phyloP scores from a whole-genome alignment of 2,329 filamentous ascomycete genomes.

The Colletotrichum lini region DNA sequence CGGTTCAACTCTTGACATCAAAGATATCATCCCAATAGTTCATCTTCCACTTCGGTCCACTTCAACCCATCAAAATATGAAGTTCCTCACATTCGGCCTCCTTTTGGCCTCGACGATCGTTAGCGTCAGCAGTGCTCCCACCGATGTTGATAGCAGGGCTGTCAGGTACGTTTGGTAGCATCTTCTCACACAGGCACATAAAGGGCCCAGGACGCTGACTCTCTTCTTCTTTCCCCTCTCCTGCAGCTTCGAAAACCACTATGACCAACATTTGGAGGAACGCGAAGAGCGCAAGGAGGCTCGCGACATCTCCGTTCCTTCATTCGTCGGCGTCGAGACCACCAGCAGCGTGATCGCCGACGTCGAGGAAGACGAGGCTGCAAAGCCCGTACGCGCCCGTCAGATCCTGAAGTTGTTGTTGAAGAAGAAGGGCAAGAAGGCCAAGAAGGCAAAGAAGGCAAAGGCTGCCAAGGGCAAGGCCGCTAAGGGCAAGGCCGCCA shows the following conservation, averaged over 20 bases:
- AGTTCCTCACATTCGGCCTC: constrained; percentile 33
- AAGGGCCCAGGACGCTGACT: not conserved
- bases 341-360: constrained; percentile 34
- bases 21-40: constrained; percentile 1
- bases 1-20: constrained; percentile 10
- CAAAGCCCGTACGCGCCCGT: constrained; percentile 28
- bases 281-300: constrained; percentile 33
- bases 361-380: constrained; percentile 23
- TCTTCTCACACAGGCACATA: not conserved
- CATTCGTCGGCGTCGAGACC: constrained; percentile 35
- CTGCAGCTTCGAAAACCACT: constrained; percentile 11
- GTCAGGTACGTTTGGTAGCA: constrained; percentile 22
- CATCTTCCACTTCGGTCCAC: constrained; percentile 20
- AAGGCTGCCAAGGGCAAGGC: constrained; percentile 22
- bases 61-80: constrained; percentile 41
- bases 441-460: constrained; percentile 22
- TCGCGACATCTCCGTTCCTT: constrained; percentile 34
- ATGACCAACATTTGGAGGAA: constrained; percentile 33
- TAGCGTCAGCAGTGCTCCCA: constrained; percentile 41
- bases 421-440: constrained; percentile 35
- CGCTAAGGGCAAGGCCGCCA: constrained; percentile 30
- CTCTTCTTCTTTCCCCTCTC: not conserved
- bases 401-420: constrained; percentile 27
- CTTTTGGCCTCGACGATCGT: constrained; percentile 39
- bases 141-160: constrained; percentile 39